phyloP scores from a whole-genome alignment of 2,329 filamentous ascomycete species.

The Exophiala bonariae region DNA sequence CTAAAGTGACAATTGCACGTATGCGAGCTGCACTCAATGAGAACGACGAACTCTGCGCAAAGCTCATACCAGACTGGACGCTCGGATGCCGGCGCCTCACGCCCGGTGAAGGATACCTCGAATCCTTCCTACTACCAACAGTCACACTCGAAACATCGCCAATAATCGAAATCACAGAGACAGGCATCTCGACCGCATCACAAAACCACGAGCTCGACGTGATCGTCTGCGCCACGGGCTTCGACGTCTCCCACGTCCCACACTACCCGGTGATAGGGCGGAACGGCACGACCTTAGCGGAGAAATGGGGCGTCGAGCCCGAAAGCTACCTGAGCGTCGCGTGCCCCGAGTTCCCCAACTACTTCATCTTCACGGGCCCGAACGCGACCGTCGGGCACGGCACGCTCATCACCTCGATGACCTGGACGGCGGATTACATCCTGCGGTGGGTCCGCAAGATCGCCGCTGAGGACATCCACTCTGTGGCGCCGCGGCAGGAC shows the following conservation, averaged over 20 bases:
- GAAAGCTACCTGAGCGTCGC: constrained; percentile 31
- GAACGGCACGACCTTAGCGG: constrained; percentile 29
- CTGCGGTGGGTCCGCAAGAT: constrained; percentile 35
- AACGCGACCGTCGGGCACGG: constrained; percentile 33
- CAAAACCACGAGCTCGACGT: constrained; percentile 30
- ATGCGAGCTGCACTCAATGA: constrained; percentile 23
- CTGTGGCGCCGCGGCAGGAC: constrained; percentile 29
- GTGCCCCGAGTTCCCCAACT: constrained; percentile 35
- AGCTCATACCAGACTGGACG: constrained; percentile 29
- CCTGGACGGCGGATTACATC: constrained; percentile 32
- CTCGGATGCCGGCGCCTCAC: constrained; percentile 50
- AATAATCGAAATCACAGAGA: constrained; percentile 35
- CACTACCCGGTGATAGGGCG: constrained; percentile 37
- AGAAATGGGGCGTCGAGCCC: constrained; percentile 32
- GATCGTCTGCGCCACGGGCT: constrained; percentile 43
- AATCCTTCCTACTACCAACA: constrained; percentile 45
- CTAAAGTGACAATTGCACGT: constrained; percentile 14
- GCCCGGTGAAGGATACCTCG: constrained; percentile 53
- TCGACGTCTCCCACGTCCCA: constrained; percentile 39
- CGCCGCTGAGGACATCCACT: constrained; percentile 34
- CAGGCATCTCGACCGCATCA: constrained; percentile 28
- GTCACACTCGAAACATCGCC: constrained; percentile 33
- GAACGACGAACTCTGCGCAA: constrained; percentile 23
- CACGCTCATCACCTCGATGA: constrained; percentile 28
- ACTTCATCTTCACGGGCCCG: constrained; percentile 35